Evolutionary conservation across 345 rosid genomes (phyloP).

Genomic region (Acer negundo): DNA sequence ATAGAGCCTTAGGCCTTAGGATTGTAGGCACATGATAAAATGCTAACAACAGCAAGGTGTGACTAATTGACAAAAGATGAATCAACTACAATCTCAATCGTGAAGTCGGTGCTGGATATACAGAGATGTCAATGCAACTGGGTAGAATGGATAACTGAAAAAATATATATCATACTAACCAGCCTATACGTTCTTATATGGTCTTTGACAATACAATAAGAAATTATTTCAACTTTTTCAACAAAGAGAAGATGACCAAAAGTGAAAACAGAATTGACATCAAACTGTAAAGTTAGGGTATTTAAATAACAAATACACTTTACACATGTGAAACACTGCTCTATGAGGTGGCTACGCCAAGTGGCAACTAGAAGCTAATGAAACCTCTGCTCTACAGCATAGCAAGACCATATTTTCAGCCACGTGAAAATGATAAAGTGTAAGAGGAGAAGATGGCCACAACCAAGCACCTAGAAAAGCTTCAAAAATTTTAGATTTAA

Average conservation of each 20-base stretch:
- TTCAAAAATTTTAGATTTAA: too few relatives aligned
- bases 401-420: background rate
- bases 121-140: background rate
- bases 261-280: background rate
- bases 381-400: background rate
- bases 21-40: background rate
- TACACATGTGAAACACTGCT: background rate
- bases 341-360: background rate
- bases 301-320: background rate
- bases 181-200: background rate
- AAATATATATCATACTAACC: background rate
- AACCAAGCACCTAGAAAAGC: too few relatives aligned
- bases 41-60: background rate
- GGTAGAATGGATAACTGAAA: background rate
- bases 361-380: background rate
- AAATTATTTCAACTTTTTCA: background rate
- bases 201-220: background rate
- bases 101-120: background rate
- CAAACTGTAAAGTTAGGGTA: background rate
- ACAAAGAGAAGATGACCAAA: background rate
- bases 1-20: background rate
- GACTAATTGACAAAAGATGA: background rate
- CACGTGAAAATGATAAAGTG: too few relatives aligned
- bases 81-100: background rate
- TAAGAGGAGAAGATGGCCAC: too few relatives aligned